Base-by-base conservation (phyloP, 345 rosid genomes). In the Citrus unshiu region DNA sequence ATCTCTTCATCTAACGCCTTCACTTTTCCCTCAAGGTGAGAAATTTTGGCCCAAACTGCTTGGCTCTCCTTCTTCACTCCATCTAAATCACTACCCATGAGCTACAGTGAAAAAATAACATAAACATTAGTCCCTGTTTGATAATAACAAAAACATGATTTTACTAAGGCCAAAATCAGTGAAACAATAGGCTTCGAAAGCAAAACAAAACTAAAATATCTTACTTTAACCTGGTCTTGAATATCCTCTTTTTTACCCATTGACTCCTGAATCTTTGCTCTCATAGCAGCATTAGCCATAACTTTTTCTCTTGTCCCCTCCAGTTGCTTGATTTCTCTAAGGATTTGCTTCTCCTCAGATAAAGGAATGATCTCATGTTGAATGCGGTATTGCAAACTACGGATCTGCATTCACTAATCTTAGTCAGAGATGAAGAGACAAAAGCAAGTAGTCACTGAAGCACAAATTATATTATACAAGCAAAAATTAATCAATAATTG, bases 161-260 rank as follows among this genome's bases (percentile, higher is more conserved):
- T 14, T 56, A 70, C 68, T 64, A 19, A n/a, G 19, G 29, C 40
- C 18, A 29, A 77, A 70, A 34, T 39, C n/a, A 22, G 27, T 32
- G 63, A 72, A 66, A 64, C 35, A 79, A 39, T 5, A 66, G 16
- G 39, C n/a, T 25, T 62, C 54, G 51, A 62, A 59, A 6, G 61
- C 10, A 65, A 46, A n/a, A 13, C 27, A 37, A 74, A 65, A 6
- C 56, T 18, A 19, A 67, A 63, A n/a, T 62, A 10, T 78, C 89
- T 89, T 93, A 97, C 99, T 84, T 97, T 94, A 85, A 97, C 98
- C 87, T 92, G 98, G 80, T 88, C 98, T 85, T 91, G 93, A 75
- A 94, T 91, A 72, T 80, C 90, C 77, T 97, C 98, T 83, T 90
- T 93, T 67, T 88, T 95, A 77, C 99, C 99, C 87, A 94, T 39